These are phyloP conservation scores for Casuarina equisetifolia DNA, from an alignment of 306 rosid genomes.

Conservation along the genomic window DNA sequence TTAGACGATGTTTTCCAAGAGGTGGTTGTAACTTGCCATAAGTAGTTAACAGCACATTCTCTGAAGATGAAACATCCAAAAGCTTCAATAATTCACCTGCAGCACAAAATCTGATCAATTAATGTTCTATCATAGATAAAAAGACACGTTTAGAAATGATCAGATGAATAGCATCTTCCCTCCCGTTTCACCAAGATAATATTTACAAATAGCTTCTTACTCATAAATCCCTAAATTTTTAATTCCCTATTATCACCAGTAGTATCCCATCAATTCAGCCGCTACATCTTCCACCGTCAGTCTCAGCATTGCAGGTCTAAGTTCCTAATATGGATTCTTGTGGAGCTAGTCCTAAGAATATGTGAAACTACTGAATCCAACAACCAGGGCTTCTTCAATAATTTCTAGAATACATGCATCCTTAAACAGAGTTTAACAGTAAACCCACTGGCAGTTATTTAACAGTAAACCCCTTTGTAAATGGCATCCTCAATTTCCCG, in stretches of 20 bases:
- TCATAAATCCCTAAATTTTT: neutral
- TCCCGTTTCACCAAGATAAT: neutral
- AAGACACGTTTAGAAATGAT: neutral
- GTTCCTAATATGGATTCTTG: slow-evolving; percentile 2
- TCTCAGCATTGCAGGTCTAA: neutral
- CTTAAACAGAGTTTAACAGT: neutral
- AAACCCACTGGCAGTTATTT: neutral
- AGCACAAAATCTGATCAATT: slow-evolving; percentile 23
- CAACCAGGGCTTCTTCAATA: neutral
- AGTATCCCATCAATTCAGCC: neutral
- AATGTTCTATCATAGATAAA: neutral
- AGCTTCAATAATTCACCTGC: slow-evolving; percentile 91
- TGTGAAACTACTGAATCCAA: neutral
- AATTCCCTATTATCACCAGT: neutral
- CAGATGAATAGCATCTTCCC: neutral
- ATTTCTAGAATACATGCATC: neutral
- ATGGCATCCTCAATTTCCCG: neutral
- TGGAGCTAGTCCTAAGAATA: neutral
- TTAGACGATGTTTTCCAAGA: slow-evolving; percentile 93
- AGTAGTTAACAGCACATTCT: slow-evolving; percentile 69
- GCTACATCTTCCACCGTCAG: neutral
- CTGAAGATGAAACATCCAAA: slow-evolving; percentile 72
- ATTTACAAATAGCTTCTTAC: neutral
- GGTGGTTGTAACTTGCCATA: slow-evolving; percentile 96
- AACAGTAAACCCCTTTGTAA: neutral